Percentiles rank a stretch among this genome's conserved stretches.
phyloP scores from a whole-genome alignment of 2,329 filamentous ascomycete species.

The Tolypocladium capitatum region DNA sequence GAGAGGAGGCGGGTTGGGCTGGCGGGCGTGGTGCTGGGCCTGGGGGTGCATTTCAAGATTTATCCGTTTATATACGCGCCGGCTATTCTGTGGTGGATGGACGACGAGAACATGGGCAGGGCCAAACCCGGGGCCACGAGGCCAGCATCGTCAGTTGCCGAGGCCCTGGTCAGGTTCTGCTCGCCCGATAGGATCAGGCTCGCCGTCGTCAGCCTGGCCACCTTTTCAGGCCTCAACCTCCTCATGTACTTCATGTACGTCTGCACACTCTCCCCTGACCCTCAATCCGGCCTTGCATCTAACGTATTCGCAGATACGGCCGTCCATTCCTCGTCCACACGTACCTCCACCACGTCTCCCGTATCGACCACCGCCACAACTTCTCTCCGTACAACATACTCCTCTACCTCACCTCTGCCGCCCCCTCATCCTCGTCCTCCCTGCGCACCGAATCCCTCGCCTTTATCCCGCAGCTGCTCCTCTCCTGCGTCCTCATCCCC shows the following conservation, averaged over 20 bases:
- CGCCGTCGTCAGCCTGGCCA: slow-evolving; percentile 50
- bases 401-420: slow-evolving; percentile 71
- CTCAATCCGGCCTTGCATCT: not conserved
- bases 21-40: slow-evolving; percentile 63
- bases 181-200: slow-evolving; percentile 44
- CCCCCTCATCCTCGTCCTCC: slow-evolving; percentile 24
- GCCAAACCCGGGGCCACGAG: not conserved
- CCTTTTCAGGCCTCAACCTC: slow-evolving; percentile 61
- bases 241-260: slow-evolving; percentile 65
- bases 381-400: slow-evolving; percentile 94
- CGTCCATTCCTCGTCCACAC: slow-evolving; percentile 75
- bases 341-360: slow-evolving; percentile 81
- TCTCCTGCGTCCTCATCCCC: slow-evolving; percentile 66
- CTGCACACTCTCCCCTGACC: not conserved
- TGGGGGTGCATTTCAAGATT: slow-evolving; percentile 94
- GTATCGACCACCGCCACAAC: slow-evolving; percentile 94
- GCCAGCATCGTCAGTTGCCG: slow-evolving; percentile 8
- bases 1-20: slow-evolving; percentile 46
- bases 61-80: slow-evolving; percentile 94
- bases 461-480: slow-evolving; percentile 74
- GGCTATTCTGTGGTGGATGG: slow-evolving; percentile 70
- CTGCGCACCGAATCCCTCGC: slow-evolving; percentile 61
- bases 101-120: slow-evolving; percentile 32
- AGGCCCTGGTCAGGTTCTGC: slow-evolving; percentile 27
- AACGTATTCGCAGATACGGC: slow-evolving; percentile 48